Conservation (phyloP, 2,329 filamentous ascomycete species). For the Diaporthe helianthi region DNA sequence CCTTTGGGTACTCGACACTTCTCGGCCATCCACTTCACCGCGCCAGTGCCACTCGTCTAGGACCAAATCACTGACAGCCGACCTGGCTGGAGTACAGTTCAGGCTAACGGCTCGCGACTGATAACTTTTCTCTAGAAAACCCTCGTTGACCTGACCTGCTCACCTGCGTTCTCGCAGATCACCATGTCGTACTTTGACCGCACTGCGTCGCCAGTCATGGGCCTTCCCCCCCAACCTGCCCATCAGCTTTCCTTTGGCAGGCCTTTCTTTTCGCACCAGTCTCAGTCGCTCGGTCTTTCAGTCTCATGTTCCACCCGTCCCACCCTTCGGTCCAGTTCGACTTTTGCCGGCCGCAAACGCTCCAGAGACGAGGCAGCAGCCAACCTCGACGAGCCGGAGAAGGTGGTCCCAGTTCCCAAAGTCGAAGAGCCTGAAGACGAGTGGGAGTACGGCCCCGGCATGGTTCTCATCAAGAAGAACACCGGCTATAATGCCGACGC, state of each 20-base stretch:
- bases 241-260: slow-evolving; percentile 51
- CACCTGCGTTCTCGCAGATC: slow-evolving; percentile 37
- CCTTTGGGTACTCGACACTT: slow-evolving; percentile 8
- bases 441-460: slow-evolving; percentile 75
- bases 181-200: slow-evolving; percentile 54
- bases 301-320: slow-evolving; percentile 44
- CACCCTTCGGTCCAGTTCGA: slow-evolving; percentile 39
- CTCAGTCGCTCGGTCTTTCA: slow-evolving; percentile 45
- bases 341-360: slow-evolving; percentile 73
- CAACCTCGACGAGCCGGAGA: slow-evolving; percentile 67
- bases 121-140: slow-evolving; percentile 39
- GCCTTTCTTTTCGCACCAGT: slow-evolving; percentile 49
- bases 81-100: slow-evolving; percentile 30
- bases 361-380: slow-evolving; percentile 75
- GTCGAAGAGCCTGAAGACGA: slow-evolving; percentile 66
- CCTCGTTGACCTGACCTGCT: slow-evolving; percentile 37
- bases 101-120: slow-evolving; percentile 31
- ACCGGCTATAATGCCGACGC: slow-evolving; percentile 65
- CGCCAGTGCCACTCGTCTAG: slow-evolving; percentile 23
- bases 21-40: slow-evolving; percentile 36
- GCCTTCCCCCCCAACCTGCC: slow-evolving; percentile 52
- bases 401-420: slow-evolving; percentile 50
- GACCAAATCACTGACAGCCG: slow-evolving; percentile 26
- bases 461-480: slow-evolving; percentile 73
- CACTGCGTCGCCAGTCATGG: slow-evolving; percentile 55